phyloP scores from a whole-genome alignment of 2,329 filamentous ascomycete species.

The Trichoderma pleuroti region DNA sequence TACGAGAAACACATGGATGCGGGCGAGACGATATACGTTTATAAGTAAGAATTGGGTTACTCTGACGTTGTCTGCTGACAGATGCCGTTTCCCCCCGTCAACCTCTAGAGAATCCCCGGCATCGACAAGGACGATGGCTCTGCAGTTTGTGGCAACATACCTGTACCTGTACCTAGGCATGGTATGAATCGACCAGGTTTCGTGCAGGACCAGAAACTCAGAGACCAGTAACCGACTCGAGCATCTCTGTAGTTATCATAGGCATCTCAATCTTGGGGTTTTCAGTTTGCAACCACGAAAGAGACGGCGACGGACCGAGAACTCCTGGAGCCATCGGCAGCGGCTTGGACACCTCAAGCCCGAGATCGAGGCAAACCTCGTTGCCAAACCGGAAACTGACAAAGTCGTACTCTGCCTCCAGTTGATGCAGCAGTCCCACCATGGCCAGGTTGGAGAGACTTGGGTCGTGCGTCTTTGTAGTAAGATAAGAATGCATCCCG shows the following conservation, averaged over 20 bases:
- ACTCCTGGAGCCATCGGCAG: not conserved
- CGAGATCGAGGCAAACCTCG: not conserved
- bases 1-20: not conserved
- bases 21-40: not conserved
- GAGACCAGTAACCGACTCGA: not conserved
- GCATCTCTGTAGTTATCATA: not conserved
- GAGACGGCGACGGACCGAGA: not conserved
- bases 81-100: not conserved
- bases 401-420: not conserved
- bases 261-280: not conserved
- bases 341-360: not conserved
- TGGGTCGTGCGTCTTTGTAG: not conserved
- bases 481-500: conserved; percentile 3
- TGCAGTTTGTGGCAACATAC: not conserved
- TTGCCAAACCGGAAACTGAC: not conserved
- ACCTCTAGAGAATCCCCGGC: not conserved
- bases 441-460: not conserved
- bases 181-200: not conserved
- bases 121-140: not conserved
- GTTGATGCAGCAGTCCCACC: not conserved
- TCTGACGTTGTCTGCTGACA: not conserved
- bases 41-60: not conserved
- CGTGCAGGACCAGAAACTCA: not conserved
- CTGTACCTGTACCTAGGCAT: too few relatives aligned
- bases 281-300: not conserved